These are phyloP conservation scores for Tardiomyces depauwii DNA, from an alignment of 1,139 yeast genomes.

Conservation along the genomic window DNA sequence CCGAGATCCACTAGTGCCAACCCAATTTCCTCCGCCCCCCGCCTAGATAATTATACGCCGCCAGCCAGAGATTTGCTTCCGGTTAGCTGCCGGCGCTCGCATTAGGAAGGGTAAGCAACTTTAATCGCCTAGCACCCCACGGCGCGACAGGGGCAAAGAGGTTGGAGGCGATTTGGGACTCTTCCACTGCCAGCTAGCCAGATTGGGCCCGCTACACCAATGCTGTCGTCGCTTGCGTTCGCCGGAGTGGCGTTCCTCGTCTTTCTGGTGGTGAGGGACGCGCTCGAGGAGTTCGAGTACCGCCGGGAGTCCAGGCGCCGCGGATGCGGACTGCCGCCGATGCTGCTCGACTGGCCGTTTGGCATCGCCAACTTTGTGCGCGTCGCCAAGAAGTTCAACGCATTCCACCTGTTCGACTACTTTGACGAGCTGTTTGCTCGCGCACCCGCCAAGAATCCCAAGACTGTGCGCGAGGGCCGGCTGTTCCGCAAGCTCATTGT, in stretches of 20 bases:
- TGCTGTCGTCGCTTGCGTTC: background rate
- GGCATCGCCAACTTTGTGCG: constrained; percentile 1
- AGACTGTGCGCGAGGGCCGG: background rate
- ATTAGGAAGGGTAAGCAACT: no score
- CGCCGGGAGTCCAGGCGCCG: background rate
- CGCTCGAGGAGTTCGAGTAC: background rate
- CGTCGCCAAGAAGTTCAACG: background rate
- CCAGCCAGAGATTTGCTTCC: no score
- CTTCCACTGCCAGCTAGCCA: no score
- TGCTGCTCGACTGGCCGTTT: constrained; percentile 3
- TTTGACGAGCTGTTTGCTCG: background rate
- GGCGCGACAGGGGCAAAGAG: no score
- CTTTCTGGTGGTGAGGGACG: background rate
- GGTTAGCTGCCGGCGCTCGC: no score
- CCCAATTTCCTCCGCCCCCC: no score
- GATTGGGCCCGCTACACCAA: background rate
- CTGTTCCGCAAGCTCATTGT: constrained; percentile 8
- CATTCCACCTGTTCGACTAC: background rate
- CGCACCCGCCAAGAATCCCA: background rate
- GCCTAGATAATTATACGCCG: no score
- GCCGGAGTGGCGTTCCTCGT: background rate
- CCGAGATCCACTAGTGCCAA: no score
- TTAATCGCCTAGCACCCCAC: no score
- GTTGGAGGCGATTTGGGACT: no score
- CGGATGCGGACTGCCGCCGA: constrained; percentile 1